Percentiles rank a stretch among this genome's conserved stretches.
Evolutionary conservation across 306 rosid species (phyloP).

Genomic region (Quercus alba): DNA sequence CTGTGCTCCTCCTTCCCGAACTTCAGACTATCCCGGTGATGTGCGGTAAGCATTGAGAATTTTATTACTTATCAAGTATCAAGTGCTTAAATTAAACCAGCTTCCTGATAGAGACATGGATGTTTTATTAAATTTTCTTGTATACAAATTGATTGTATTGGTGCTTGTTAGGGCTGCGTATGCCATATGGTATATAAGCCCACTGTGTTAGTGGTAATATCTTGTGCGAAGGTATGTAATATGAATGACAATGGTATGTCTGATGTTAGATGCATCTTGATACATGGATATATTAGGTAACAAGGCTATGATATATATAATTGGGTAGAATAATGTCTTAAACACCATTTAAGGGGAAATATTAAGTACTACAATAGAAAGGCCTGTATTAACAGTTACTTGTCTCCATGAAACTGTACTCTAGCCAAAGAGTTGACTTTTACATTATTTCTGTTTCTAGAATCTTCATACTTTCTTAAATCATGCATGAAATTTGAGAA

Average conservation of each 20-base stretch:
- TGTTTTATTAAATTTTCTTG: background rate
- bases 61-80: background rate
- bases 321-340: background rate
- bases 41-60: slow-evolving; percentile 49
- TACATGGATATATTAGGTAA: background rate
- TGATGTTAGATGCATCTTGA: background rate
- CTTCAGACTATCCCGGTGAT: slow-evolving; percentile 70
- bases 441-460: background rate
- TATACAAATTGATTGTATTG: background rate
- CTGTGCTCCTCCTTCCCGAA: slow-evolving; percentile 85
- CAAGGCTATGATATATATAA: background rate
- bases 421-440: background rate
- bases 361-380: background rate
- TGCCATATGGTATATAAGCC: background rate
- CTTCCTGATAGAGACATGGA: background rate
- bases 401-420: background rate
- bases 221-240: background rate
- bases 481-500: background rate
- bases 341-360: background rate
- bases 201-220: background rate
- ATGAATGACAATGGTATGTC: background rate
- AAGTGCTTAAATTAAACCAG: background rate
- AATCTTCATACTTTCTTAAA: background rate
- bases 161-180: background rate
- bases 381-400: background rate